Conservation (phyloP, 805 yeast species). For the Nakazawaea holstii region DNA sequence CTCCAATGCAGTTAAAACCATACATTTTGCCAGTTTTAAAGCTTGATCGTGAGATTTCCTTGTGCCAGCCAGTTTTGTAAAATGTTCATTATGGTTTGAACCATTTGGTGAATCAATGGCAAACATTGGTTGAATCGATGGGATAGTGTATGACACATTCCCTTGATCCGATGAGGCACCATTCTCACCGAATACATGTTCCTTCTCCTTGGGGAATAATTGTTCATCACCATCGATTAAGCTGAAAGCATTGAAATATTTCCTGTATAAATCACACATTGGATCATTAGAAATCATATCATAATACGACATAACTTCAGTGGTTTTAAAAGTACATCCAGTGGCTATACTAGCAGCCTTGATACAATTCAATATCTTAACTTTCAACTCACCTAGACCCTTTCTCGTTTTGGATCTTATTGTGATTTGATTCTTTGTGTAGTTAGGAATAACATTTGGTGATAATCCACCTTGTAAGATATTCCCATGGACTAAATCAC, state of each 20-base stretch:
- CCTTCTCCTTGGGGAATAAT: slow-evolving; percentile 6
- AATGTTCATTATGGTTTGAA: slow-evolving; percentile 18
- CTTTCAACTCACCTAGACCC: slow-evolving; percentile 16
- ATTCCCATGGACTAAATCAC: slow-evolving; percentile 20
- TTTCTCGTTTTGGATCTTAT: slow-evolving; percentile 16
- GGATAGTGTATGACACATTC: slow-evolving; percentile 19
- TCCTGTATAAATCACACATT: slow-evolving; percentile 15
- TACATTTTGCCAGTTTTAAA: slow-evolving; percentile 15
- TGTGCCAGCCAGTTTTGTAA: slow-evolving; percentile 15
- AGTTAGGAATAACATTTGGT: slow-evolving; percentile 22
- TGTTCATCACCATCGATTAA: slow-evolving; percentile 7
- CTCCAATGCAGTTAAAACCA: slow-evolving; percentile 17
- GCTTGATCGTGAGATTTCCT: slow-evolving; percentile 14
- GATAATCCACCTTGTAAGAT: slow-evolving; percentile 20
- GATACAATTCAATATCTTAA: slow-evolving; percentile 24
- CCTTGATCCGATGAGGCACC: slow-evolving; percentile 22
- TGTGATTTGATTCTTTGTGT: slow-evolving; percentile 15
- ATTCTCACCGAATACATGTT: slow-evolving; percentile 12
- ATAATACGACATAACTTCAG: slow-evolving; percentile 22
- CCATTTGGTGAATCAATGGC: slow-evolving; percentile 15
- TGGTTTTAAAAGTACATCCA: slow-evolving; percentile 27
- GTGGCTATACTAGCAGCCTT: slow-evolving; percentile 22
- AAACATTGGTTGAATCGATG: slow-evolving; percentile 20
- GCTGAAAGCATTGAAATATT: slow-evolving; percentile 14
- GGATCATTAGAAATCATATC: slow-evolving; percentile 18